Percentiles rank a stretch among this genome's conserved stretches.
phyloP scores from a whole-genome alignment of 495 filamentous ascomycete species.

The Tirmania nivea region DNA sequence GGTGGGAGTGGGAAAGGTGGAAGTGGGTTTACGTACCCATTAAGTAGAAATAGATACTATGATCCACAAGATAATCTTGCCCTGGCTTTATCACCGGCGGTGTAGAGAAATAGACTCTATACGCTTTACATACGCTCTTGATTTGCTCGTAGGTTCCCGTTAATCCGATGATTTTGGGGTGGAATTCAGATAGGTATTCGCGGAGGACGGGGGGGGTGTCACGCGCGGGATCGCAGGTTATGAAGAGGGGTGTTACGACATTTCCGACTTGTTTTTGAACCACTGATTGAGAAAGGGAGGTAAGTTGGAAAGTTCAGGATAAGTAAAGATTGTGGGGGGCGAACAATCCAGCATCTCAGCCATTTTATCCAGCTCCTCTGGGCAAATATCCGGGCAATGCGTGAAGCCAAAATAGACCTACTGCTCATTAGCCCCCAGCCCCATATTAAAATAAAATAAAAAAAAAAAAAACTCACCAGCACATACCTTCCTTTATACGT shows the following conservation, averaged over 20 bases:
- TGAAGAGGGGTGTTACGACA: slow-evolving; percentile 46
- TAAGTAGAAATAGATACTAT: slow-evolving; percentile 97
- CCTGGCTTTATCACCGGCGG: slow-evolving; percentile 68
- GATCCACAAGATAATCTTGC: slow-evolving; percentile 92
- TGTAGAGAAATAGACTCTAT: slow-evolving; percentile 93
- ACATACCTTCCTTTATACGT: slow-evolving; percentile 73
- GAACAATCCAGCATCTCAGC: slow-evolving; percentile 63
- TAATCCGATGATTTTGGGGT: slow-evolving; percentile 64
- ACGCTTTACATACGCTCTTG: slow-evolving; percentile 77
- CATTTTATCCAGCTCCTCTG: slow-evolving; percentile 98
- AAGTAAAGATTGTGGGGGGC: slow-evolving; percentile 18
- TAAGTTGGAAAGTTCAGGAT: slow-evolving; percentile 18
- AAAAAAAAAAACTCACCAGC: slow-evolving; percentile 27
- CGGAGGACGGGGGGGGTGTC: slow-evolving; percentile 54
- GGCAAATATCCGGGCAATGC: slow-evolving; percentile 96
- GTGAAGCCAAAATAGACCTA: slow-evolving; percentile 96
- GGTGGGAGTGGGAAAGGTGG: neutral
- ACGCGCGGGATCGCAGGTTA: slow-evolving; percentile 83
- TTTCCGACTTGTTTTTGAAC: slow-evolving; percentile 19
- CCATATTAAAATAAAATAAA: neutral
- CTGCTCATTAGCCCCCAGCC: neutral
- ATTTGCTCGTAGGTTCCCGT: slow-evolving; percentile 86
- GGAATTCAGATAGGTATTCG: slow-evolving; percentile 74
- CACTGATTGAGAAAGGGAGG: slow-evolving; percentile 13
- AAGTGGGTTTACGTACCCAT: slow-evolving; percentile 45